Conservation (phyloP, 73 alveolate species). For the Stentor coeruleus region DNA sequence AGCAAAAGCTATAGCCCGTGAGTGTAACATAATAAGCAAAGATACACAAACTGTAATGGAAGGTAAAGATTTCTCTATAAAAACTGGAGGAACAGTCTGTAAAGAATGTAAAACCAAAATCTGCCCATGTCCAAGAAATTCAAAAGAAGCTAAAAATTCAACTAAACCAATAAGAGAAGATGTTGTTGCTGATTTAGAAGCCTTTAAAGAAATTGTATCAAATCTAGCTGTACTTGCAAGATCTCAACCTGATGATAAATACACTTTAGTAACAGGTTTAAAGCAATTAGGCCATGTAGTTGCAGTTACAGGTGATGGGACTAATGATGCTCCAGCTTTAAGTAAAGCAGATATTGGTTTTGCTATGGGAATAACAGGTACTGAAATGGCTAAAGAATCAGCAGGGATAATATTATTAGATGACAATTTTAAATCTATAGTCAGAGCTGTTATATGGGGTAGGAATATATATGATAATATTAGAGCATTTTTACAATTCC, state of each 20-base stretch:
- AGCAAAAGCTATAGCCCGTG: conserved; percentile 13
- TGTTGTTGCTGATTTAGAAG: conserved; percentile 54
- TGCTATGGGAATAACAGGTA: conserved; percentile 97
- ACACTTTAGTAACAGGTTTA: conserved; percentile 88
- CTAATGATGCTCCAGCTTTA: conserved; percentile 98
- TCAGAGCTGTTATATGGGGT: conserved; percentile 85
- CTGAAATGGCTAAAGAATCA: conserved; percentile 96
- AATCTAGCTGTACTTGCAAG: conserved; percentile 92
- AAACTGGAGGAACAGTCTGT: conserved; percentile 68
- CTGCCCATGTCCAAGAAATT: conserved; percentile 12
- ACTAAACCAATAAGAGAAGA: conserved; percentile 7
- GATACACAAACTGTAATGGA: conserved; percentile 38
- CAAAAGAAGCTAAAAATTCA: not conserved
- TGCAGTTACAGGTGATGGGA: conserved; percentile 99
- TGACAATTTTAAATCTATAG: conserved; percentile 94
- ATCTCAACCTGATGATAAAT: conserved; percentile 96
- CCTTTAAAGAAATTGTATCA: conserved; percentile 35
- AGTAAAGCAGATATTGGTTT: conserved; percentile 96
- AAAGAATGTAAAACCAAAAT: conserved; percentile 36
- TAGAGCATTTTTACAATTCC: conserved; percentile 82
- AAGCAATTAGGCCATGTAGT: conserved; percentile 91
- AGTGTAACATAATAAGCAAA: not conserved
- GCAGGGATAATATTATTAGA: conserved; percentile 92
- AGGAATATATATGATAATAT: conserved; percentile 85
- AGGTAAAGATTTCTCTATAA: conserved; percentile 60